These are phyloP conservation scores for Aspergillus cejpii DNA, from an alignment of 2,329 filamentous ascomycete species.

Conservation along the genomic window DNA sequence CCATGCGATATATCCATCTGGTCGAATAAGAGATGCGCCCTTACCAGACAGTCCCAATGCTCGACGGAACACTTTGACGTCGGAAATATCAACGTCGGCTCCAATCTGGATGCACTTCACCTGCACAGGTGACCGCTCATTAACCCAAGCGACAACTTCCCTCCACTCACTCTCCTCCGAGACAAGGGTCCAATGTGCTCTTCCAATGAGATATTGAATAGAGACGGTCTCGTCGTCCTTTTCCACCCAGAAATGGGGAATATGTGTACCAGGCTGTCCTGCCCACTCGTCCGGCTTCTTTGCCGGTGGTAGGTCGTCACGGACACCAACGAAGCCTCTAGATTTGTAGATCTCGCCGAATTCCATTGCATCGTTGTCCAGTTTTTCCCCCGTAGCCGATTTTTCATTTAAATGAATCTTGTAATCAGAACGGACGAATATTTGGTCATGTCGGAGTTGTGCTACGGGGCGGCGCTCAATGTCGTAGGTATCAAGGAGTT, in stretches of 20 bases:
- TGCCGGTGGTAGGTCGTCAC: constrained; percentile 2
- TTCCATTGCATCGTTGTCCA: constrained; percentile 27
- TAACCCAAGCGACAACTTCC: neutral
- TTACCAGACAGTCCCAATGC: constrained; percentile 22
- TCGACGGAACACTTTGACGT: constrained; percentile 8
- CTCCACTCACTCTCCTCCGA: constrained; percentile 12
- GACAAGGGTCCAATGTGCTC: constrained; percentile 24
- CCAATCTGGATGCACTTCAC: constrained; percentile 11
- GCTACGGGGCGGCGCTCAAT: constrained; percentile 36
- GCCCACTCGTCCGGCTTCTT: constrained; percentile 21
- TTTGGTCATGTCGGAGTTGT: constrained; percentile 20
- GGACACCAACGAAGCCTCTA: constrained; percentile 16
- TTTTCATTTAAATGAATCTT: constrained; percentile 12
- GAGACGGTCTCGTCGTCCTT: constrained; percentile 22
- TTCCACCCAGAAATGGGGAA: constrained; percentile 29
- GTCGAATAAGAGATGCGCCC: constrained; percentile 30
- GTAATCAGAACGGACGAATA: constrained; percentile 22
- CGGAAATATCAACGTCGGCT: too few species aligned
- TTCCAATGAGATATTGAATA: constrained; percentile 27
- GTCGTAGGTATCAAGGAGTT: constrained; percentile 37
- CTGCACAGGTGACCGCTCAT: constrained; percentile 7
- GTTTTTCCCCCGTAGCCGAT: constrained; percentile 4
- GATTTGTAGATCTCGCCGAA: constrained; percentile 21
- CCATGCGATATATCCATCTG: constrained; percentile 35
- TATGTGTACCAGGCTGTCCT: constrained; percentile 27